Conservation (phyloP, 2,329 filamentous ascomycete species). For the Coleophoma crateriformis region DNA sequence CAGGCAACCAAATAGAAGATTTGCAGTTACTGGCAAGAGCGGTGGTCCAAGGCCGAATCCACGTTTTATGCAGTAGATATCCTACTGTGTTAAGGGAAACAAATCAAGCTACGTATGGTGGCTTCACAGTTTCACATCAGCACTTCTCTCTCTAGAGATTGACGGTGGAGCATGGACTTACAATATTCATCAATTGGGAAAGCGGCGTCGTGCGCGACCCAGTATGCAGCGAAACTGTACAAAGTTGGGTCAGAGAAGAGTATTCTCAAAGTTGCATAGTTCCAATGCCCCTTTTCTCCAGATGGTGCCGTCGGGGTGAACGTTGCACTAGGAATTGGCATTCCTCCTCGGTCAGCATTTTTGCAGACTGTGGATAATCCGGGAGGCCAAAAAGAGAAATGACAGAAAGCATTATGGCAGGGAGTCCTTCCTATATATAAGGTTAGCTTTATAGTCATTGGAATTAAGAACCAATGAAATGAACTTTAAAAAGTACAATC, state of each 20-base stretch:
- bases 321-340: slow-evolving; percentile 17
- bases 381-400: slow-evolving; percentile 26
- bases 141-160: too few species aligned
- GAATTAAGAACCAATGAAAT: too few species aligned
- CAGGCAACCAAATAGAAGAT: not conserved
- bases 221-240: slow-evolving; percentile 31
- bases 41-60: slow-evolving; percentile 31
- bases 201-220: slow-evolving; percentile 35
- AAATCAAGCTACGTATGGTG: slow-evolving; percentile 31
- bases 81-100: slow-evolving; percentile 31
- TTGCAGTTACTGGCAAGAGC: slow-evolving; percentile 29
- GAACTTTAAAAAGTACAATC: slow-evolving; percentile 10
- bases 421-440: slow-evolving; percentile 20
- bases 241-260: slow-evolving; percentile 29
- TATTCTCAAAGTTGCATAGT: slow-evolving; percentile 23
- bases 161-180: slow-evolving; percentile 8
- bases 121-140: slow-evolving; percentile 14
- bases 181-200: slow-evolving; percentile 38
- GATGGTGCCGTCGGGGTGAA: slow-evolving; percentile 25
- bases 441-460: too few species aligned
- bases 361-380: slow-evolving; percentile 27
- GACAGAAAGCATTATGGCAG: slow-evolving; percentile 25
- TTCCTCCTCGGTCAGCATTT: slow-evolving; percentile 25
- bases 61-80: slow-evolving; percentile 28
- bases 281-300: slow-evolving; percentile 26